Percentiles rank a stretch among this genome's conserved stretches.
Evolutionary conservation across 2,329 filamentous ascomycete species (phyloP).

Genomic region (Aspergillus tamarii): DNA sequence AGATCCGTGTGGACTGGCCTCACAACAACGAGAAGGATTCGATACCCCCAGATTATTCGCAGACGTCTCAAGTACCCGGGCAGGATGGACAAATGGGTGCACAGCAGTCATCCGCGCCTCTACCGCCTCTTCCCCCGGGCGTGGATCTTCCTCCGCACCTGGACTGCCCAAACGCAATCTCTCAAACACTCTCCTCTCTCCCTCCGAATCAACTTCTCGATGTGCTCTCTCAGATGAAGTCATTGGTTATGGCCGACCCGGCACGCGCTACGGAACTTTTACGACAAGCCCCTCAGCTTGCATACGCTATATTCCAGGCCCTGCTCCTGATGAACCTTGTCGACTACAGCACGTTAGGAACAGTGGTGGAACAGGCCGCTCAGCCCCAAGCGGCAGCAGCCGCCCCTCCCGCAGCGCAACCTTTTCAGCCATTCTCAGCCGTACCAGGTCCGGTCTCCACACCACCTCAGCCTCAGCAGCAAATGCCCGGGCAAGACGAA

Average conservation of each 20-base stretch:
- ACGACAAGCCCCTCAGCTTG: slow-evolving; percentile 84
- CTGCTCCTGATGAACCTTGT: slow-evolving; percentile 91
- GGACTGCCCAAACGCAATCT: slow-evolving; percentile 87
- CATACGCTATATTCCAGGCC: slow-evolving; percentile 93
- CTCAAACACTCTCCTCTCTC: slow-evolving; percentile 82
- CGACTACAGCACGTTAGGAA: slow-evolving; percentile 78
- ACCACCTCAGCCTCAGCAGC: slow-evolving; percentile 54
- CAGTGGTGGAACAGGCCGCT: slow-evolving; percentile 70
- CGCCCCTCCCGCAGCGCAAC: slow-evolving; percentile 38
- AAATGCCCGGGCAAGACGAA: slow-evolving; percentile 65
- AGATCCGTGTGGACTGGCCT: slow-evolving; percentile 92
- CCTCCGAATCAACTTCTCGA: slow-evolving; percentile 89
- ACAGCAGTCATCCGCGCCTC: slow-evolving; percentile 53
- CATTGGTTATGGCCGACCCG: slow-evolving; percentile 79
- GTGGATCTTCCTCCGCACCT: slow-evolving; percentile 81
- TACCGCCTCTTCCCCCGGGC: slow-evolving; percentile 83
- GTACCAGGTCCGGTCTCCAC: slow-evolving; percentile 54
- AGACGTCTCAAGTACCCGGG: slow-evolving; percentile 39
- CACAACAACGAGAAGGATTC: slow-evolving; percentile 83
- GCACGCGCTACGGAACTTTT: slow-evolving; percentile 83
- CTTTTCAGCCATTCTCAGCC: slow-evolving; percentile 41
- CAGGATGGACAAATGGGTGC: slow-evolving; percentile 43
- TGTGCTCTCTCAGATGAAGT: slow-evolving; percentile 92
- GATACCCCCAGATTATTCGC: slow-evolving; percentile 54
- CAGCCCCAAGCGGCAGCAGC: slow-evolving; percentile 48